Evolutionary conservation across 2,329 filamentous ascomycete species (phyloP).

Genomic region (Laburnicola sp.): DNA sequence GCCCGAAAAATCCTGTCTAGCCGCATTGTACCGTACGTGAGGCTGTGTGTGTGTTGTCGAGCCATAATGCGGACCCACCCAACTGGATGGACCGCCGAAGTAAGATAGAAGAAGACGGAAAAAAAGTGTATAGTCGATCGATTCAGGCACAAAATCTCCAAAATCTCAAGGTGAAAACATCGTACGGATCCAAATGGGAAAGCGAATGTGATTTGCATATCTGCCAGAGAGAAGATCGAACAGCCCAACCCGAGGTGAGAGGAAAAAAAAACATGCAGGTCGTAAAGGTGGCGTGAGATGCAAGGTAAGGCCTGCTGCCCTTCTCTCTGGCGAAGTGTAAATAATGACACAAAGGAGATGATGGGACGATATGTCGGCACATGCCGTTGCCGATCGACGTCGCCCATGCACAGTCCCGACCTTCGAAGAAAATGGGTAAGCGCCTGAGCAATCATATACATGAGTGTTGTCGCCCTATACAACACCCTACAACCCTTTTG

Average conservation of each 20-base stretch:
- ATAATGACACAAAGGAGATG: conserved; percentile 18
- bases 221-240: conserved; percentile 22
- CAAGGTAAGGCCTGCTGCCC: conserved; percentile 38
- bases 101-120: conserved; percentile 13
- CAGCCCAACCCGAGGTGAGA: conserved; percentile 1
- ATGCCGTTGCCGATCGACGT: conserved; percentile 10
- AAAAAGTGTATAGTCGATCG: conserved; percentile 1
- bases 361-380: conserved; percentile 19
- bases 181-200: conserved; percentile 5
- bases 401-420: conserved; percentile 20
- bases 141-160: not conserved
- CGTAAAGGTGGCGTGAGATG: conserved; percentile 30
- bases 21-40: no score
- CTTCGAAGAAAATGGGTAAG: conserved; percentile 20
- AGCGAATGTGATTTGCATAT: conserved; percentile 13
- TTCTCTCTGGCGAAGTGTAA: conserved; percentile 30
- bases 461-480: conserved; percentile 19
- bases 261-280: conserved; percentile 27
- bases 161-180: not conserved
- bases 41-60: no score
- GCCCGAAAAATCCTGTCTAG: no score
- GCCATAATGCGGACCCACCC: no score
- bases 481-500: conserved; percentile 14
- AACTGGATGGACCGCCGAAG: no score
- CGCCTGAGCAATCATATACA: conserved; percentile 30